Conservation (phyloP, 768 basidiomycete species). For the Tulasnella sp. region DNA sequence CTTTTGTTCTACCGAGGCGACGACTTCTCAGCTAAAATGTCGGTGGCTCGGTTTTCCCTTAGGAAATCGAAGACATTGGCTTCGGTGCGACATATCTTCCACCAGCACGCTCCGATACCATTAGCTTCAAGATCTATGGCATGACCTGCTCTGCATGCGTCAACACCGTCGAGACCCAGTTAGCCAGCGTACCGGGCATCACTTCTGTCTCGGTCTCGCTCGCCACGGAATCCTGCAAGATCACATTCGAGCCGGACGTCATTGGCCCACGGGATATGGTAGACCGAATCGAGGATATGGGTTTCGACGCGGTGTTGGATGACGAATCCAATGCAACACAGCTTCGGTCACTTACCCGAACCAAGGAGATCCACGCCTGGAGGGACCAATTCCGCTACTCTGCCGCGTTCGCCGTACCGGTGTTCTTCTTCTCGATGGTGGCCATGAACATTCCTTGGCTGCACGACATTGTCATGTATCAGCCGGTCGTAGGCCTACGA, state of each 20-base stretch:
- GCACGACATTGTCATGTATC: slow-evolving; percentile 42
- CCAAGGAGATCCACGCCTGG: slow-evolving; percentile 93
- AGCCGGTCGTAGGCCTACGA: slow-evolving; percentile 60
- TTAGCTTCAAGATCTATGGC: slow-evolving; percentile 76
- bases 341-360: slow-evolving; percentile 72
- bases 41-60: slow-evolving; percentile 14
- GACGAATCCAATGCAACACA: slow-evolving; percentile 78
- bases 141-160: slow-evolving; percentile 87
- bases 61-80: slow-evolving; percentile 91
- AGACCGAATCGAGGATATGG: slow-evolving; percentile 77
- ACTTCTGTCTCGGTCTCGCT: slow-evolving; percentile 63
- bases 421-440: slow-evolving; percentile 88
- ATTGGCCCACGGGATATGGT: slow-evolving; percentile 83
- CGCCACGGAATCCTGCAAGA: slow-evolving; percentile 62
- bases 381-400: slow-evolving; percentile 64
- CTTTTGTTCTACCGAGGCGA: neutral
- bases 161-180: slow-evolving; percentile 61
- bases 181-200: slow-evolving; percentile 66
- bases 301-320: slow-evolving; percentile 80
- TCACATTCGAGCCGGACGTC: slow-evolving; percentile 65
- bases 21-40: neutral
- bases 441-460: slow-evolving; percentile 59
- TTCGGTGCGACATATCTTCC: slow-evolving; percentile 81
- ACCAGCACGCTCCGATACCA: slow-evolving; percentile 51
- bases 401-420: slow-evolving; percentile 77